Percentiles rank a stretch among this genome's conserved stretches.
Evolutionary conservation across 2,329 filamentous ascomycete species (phyloP).

Genomic region (Trichoderma hamatum): DNA sequence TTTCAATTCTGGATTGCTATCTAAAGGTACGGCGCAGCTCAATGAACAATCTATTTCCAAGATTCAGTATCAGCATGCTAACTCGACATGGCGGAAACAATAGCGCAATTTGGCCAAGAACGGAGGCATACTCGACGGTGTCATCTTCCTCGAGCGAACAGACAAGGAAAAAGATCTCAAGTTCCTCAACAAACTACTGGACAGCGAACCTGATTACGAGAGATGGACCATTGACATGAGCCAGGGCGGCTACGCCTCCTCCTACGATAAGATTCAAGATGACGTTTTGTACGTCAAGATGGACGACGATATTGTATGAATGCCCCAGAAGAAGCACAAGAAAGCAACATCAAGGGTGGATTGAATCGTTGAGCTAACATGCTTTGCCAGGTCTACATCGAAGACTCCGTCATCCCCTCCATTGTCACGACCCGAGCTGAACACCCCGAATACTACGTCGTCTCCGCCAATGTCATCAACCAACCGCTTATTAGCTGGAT

Average conservation of each 20-base stretch:
- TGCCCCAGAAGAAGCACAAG: background rate
- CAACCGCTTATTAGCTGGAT: constrained; percentile 57
- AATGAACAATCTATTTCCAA: background rate
- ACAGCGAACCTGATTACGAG: constrained; percentile 43
- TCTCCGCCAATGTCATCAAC: constrained; percentile 61
- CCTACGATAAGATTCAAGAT: constrained; percentile 51
- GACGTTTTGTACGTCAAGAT: constrained; percentile 48
- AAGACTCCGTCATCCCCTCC: constrained; percentile 51
- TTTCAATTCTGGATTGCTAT: constrained; percentile 53
- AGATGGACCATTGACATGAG: constrained; percentile 42
- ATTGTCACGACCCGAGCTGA: constrained; percentile 56
- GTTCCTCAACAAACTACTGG: constrained; percentile 45
- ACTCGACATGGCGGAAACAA: background rate
- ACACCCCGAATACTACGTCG: constrained; percentile 53
- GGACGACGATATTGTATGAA: constrained; percentile 44
- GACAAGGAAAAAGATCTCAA: constrained; percentile 43
- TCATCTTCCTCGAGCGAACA: constrained; percentile 50
- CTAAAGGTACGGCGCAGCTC: constrained; percentile 39
- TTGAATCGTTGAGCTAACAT: background rate
- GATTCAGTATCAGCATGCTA: background rate
- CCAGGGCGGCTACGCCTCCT: constrained; percentile 41
- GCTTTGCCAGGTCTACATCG: constrained; percentile 40
- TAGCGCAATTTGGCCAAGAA: constrained; percentile 50
- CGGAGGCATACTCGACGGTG: constrained; percentile 49
- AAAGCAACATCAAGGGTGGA: no score